Percentiles rank a stretch among this genome's conserved stretches.
Conservation (phyloP, 2,329 filamentous ascomycete genomes). For the Alternaria rosae region DNA sequence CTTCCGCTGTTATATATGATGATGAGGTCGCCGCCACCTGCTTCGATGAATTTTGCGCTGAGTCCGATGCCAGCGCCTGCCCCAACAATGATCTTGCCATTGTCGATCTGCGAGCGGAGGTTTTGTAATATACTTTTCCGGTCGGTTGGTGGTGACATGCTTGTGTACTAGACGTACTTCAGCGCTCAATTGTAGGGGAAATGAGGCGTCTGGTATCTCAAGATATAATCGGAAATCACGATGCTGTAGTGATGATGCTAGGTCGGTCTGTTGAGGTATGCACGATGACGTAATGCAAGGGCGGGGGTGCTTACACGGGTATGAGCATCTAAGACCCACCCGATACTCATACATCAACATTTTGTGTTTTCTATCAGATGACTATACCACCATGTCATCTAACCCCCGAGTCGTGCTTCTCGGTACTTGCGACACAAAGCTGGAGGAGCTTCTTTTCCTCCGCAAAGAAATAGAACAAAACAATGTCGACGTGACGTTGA, state of each 20-base stretch:
- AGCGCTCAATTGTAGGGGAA: neutral
- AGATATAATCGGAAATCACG: neutral
- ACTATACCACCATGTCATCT: constrained; percentile 11
- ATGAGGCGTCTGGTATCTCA: neutral
- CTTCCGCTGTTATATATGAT: constrained; percentile 76
- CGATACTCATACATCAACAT: neutral
- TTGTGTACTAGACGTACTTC: neutral
- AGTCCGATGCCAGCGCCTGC: constrained; percentile 74
- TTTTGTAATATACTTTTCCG: constrained; percentile 62
- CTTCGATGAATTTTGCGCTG: constrained; percentile 74
- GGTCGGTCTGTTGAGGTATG: neutral
- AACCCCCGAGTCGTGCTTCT: constrained; percentile 59
- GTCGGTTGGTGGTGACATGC: constrained; percentile 65
- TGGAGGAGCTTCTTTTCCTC: constrained; percentile 65
- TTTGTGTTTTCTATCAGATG: neutral
- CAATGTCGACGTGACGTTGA: constrained; percentile 54
- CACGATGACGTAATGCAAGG: constrained; percentile 19
- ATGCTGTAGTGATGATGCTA: neutral
- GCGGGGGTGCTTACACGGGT: constrained; percentile 2
- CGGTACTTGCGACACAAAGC: constrained; percentile 72
- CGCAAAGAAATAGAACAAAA: constrained; percentile 54
- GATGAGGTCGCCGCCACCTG: constrained; percentile 72
- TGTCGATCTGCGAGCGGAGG: constrained; percentile 62
- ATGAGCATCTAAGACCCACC: neutral
- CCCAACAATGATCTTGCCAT: constrained; percentile 69